phyloP scores from a whole-genome alignment of 2,329 filamentous ascomycete genomes.

The Xylaria sp. region DNA sequence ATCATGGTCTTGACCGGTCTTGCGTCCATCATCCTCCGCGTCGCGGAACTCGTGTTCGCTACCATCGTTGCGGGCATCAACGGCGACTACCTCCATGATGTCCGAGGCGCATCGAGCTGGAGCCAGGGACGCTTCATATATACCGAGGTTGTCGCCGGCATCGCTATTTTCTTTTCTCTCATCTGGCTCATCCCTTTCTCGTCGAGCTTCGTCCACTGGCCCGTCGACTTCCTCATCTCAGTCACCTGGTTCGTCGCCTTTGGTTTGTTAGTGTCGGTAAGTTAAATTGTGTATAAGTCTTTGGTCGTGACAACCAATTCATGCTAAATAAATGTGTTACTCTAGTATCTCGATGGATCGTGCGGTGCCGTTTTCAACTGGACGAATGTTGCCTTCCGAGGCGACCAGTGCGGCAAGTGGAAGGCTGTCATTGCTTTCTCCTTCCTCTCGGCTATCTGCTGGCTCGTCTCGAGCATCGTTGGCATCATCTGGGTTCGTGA shows the following conservation, averaged over 20 bases:
- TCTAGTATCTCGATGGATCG: conserved; percentile 48
- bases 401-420: conserved; percentile 72
- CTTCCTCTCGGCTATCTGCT: conserved; percentile 77
- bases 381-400: conserved; percentile 61
- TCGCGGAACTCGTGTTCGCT: conserved; percentile 75
- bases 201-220: conserved; percentile 75
- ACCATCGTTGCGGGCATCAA: conserved; percentile 77
- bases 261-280: conserved; percentile 71
- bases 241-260: conserved; percentile 77
- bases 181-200: conserved; percentile 80
- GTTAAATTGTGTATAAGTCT: conserved; percentile 42
- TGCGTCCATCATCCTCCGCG: conserved; percentile 67
- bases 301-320: not conserved
- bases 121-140: conserved; percentile 77
- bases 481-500: conserved; percentile 65
- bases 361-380: conserved; percentile 72
- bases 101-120: conserved; percentile 61
- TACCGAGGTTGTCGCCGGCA: conserved; percentile 74
- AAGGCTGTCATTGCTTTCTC: conserved; percentile 77
- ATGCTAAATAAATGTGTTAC: conserved; percentile 19
- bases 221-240: conserved; percentile 75
- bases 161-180: conserved; percentile 75
- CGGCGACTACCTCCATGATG: conserved; percentile 70
- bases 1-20: conserved; percentile 66
- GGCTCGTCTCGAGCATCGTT: conserved; percentile 73